Conservation (phyloP, 1,284 basidiomycete genomes). For the Moesziomyces globuligerus region DNA sequence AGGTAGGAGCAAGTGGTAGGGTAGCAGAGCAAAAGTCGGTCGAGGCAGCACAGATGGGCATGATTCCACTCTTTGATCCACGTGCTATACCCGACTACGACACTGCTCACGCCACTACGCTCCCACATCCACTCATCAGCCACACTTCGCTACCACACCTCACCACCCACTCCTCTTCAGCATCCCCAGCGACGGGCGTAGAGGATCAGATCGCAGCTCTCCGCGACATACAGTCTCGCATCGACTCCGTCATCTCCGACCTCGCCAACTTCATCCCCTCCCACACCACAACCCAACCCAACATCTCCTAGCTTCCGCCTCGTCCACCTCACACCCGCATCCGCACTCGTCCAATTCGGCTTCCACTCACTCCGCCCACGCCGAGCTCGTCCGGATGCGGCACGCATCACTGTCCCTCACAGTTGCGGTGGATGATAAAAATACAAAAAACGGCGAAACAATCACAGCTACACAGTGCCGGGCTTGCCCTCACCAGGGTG, state of each 20-base stretch:
- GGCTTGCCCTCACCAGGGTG: too few species aligned
- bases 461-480: too few species aligned
- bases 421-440: too few species aligned
- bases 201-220: conserved; percentile 19
- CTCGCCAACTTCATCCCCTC: conserved; percentile 5
- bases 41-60: conserved; percentile 25
- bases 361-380: too few species aligned
- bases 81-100: conserved; percentile 50
- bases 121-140: conserved; percentile 40
- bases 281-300: not conserved
- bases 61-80: conserved; percentile 58
- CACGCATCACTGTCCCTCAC: too few species aligned
- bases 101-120: conserved; percentile 42
- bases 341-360: too few species aligned
- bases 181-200: not conserved
- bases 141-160: not conserved
- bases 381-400: too few species aligned
- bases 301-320: too few species aligned
- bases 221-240: conserved; percentile 14
- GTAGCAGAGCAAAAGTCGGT: not conserved
- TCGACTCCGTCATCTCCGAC: conserved; percentile 22
- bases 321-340: too few species aligned
- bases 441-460: too few species aligned
- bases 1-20: not conserved
- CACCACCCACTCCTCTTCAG: not conserved